Percentiles rank a stretch among this genome's conserved stretches.
Conservation (phyloP, 192 early-diverging fungal genomes). For the Neocallimastix lanati region DNA sequence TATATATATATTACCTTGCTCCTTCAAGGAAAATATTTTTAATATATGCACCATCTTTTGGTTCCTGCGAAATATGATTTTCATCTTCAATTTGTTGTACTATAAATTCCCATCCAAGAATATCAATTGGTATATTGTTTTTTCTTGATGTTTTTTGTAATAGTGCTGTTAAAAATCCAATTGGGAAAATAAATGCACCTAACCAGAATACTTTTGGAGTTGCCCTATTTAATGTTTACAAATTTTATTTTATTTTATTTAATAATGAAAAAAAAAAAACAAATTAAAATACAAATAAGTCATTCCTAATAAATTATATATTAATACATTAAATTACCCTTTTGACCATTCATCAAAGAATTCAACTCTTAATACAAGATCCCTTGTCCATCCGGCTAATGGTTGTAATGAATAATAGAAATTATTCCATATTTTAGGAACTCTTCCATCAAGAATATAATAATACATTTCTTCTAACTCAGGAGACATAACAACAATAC, state of each 20-base stretch:
- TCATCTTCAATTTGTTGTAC: conserved; percentile 35
- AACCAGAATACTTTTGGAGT: neutral
- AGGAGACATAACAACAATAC: conserved; percentile 39
- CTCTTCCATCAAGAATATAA: conserved; percentile 25
- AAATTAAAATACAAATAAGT: too few species aligned
- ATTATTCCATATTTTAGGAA: conserved; percentile 37
- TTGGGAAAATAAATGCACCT: neutral
- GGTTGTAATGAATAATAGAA: conserved; percentile 27
- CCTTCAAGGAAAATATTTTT: conserved; percentile 34
- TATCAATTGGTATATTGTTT: conserved; percentile 33
- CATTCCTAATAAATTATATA: too few species aligned
- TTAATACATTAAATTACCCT: conserved; percentile 16
- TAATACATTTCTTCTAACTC: conserved; percentile 37
- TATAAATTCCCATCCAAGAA: conserved; percentile 37
- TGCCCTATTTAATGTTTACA: neutral
- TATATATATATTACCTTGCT: conserved; percentile 20
- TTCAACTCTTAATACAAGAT: conserved; percentile 27
- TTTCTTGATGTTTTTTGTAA: conserved; percentile 34
- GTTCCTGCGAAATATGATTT: conserved; percentile 15
- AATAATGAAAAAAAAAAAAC: too few species aligned
- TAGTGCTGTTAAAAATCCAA: conserved; percentile 18
- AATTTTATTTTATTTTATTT: too few species aligned
- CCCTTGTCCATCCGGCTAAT: conserved; percentile 7
- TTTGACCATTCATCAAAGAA: conserved; percentile 41
- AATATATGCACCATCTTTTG: conserved; percentile 42